Evolutionary conservation across 176 grass and related monocot species (phyloP).

Genomic region (Typha latifolia): DNA sequence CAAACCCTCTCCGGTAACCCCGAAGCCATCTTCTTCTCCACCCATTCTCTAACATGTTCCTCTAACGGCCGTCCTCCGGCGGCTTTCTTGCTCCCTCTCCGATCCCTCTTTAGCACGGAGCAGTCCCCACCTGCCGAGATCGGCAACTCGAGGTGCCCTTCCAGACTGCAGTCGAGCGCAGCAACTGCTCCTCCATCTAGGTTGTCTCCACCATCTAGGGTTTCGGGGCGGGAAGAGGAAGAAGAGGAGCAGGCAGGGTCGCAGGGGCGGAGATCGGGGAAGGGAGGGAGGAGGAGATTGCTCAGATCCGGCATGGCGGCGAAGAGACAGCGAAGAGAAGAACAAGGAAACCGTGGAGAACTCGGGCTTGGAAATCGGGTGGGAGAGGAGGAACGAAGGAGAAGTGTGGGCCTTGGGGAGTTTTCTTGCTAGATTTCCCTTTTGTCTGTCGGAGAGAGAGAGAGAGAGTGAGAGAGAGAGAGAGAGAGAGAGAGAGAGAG

Average conservation of each 20-base stretch:
- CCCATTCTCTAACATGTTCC: conserved; percentile 38
- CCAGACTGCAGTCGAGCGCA: background rate
- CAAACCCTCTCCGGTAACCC: conserved; percentile 31
- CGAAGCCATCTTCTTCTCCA: conserved; percentile 38
- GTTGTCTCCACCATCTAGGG: background rate
- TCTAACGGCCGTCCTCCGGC: conserved; percentile 17
- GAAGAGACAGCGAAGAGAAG: background rate
- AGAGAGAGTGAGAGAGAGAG: too few relatives aligned
- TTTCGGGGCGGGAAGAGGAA: background rate
- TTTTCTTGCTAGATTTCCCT: too few relatives aligned
- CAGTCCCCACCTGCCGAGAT: conserved; percentile 11
- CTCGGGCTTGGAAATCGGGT: background rate
- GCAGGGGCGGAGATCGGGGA: background rate
- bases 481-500: too few relatives aligned
- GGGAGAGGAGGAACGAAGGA: background rate
- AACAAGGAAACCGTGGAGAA: background rate
- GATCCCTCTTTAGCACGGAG: conserved; percentile 12
- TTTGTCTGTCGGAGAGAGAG: too few relatives aligned
- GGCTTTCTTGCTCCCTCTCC: conserved; percentile 8
- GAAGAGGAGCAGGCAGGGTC: background rate
- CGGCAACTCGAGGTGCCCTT: conserved; percentile 1
- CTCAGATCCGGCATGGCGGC: conserved; percentile 6
- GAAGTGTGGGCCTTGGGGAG: background rate
- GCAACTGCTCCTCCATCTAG: background rate
- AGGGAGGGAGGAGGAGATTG: conserved; percentile 1